phyloP scores from a whole-genome alignment of 2,329 filamentous ascomycete species.

The Penicillium oxalicum region DNA sequence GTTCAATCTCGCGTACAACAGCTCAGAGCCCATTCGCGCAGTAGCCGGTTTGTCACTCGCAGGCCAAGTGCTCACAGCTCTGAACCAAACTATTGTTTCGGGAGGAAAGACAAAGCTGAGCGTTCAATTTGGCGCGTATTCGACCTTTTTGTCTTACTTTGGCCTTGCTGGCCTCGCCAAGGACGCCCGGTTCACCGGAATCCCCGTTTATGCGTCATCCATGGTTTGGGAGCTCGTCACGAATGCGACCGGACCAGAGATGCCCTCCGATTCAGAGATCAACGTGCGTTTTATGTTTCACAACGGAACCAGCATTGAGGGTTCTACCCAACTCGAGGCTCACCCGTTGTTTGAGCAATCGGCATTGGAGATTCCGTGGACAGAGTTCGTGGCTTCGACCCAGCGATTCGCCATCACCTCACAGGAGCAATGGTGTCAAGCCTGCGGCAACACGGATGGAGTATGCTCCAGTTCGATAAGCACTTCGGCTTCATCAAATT shows the following conservation, averaged over 20 bases:
- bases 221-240: conserved; percentile 70
- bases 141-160: conserved; percentile 54
- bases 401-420: conserved; percentile 57
- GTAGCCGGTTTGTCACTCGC: conserved; percentile 57
- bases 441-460: conserved; percentile 65
- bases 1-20: conserved; percentile 73
- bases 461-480: conserved; percentile 23
- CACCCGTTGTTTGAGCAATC: conserved; percentile 57
- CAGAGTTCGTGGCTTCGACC: conserved; percentile 60
- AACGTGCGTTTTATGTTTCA: conserved; percentile 55
- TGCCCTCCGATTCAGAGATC: conserved; percentile 43
- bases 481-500: not conserved
- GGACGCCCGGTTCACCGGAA: conserved; percentile 59
- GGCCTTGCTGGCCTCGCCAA: conserved; percentile 46
- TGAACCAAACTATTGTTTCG: conserved; percentile 35
- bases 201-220: conserved; percentile 71
- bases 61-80: conserved; percentile 49
- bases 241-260: conserved; percentile 28
- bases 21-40: conserved; percentile 36
- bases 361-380: conserved; percentile 56
- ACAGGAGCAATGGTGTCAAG: conserved; percentile 62
- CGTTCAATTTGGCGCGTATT: conserved; percentile 56
- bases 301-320: conserved; percentile 48
- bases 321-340: conserved; percentile 33
- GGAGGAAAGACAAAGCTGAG: conserved; percentile 31